Evolutionary conservation across 108 stramenopile species (phyloP).

Genomic region (Hondaea fermentalgiana): DNA sequence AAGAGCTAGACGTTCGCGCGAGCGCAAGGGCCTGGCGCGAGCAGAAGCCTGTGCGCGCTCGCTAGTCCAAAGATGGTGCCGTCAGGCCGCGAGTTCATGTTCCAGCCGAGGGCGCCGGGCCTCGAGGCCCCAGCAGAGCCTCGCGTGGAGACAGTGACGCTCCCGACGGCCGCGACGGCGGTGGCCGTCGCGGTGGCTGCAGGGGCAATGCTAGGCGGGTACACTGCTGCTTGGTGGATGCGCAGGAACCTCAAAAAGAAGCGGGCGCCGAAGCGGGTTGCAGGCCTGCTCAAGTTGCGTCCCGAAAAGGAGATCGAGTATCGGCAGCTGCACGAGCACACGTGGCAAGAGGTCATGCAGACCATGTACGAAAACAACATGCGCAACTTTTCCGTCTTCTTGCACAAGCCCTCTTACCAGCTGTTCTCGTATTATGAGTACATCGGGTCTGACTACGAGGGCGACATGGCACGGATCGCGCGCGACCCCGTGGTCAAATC

Average conservation of each 20-base stretch:
- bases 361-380: neutral
- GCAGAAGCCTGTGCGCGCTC: too few species aligned
- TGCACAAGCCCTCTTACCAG: neutral
- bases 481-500: neutral
- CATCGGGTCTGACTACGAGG: neutral
- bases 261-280: neutral
- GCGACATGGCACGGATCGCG: slow-evolving; percentile 1
- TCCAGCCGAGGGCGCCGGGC: too few species aligned
- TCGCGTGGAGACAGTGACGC: neutral
- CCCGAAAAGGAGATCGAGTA: neutral
- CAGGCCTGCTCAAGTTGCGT: neutral
- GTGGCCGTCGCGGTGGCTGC: neutral
- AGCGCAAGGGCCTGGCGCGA: too few species aligned
- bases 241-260: neutral
- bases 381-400: neutral
- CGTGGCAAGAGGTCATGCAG: slow-evolving; percentile 3
- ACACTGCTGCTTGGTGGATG: neutral
- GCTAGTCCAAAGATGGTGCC: too few species aligned
- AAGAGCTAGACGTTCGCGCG: too few species aligned
- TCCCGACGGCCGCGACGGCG: neutral
- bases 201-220: neutral
- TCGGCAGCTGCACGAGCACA: slow-evolving; percentile 3
- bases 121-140: too few species aligned
- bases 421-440: slow-evolving; percentile 13
- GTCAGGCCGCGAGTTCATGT: too few species aligned